Evolutionary conservation across 495 filamentous ascomycete genomes (phyloP).

Genomic region (Hypomontagnella submonticulosa): DNA sequence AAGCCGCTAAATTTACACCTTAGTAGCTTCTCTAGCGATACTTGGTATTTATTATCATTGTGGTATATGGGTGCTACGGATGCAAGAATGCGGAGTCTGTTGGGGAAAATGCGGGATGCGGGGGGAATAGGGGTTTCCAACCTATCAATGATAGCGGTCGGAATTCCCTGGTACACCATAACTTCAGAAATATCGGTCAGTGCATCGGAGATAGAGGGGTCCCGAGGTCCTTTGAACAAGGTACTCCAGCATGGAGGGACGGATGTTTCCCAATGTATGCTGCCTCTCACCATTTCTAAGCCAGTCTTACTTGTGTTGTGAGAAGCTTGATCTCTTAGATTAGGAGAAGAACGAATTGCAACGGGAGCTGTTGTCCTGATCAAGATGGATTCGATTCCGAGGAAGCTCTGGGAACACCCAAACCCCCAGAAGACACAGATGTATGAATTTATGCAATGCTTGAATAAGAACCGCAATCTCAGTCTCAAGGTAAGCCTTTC

Average conservation of each 20-base stretch:
- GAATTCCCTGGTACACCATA: no score
- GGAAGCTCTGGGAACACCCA: conserved; percentile 69
- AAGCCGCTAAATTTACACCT: neutral
- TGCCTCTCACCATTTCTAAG: neutral
- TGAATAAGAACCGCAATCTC: conserved; percentile 58
- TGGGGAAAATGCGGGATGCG: conserved; percentile 39
- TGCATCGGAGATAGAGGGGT: no score
- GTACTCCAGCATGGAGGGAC: no score
- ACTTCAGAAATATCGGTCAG: no score
- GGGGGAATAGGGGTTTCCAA: conserved; percentile 4
- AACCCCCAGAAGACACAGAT: conserved; percentile 63
- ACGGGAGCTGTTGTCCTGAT: neutral
- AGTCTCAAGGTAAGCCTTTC: conserved; percentile 54
- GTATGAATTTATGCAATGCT: conserved; percentile 60
- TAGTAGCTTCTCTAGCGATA: no score
- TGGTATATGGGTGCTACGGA: no score
- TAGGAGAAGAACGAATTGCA: neutral
- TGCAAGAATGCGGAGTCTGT: conserved; percentile 31
- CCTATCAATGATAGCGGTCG: no score
- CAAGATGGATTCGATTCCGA: conserved; percentile 48
- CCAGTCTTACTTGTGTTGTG: conserved; percentile 1
- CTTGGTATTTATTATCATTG: no score
- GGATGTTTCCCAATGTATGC: no score
- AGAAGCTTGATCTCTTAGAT: conserved; percentile 1
- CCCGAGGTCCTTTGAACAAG: no score